phyloP scores from a whole-genome alignment of 345 rosid genomes.

The Dimocarpus longan region DNA sequence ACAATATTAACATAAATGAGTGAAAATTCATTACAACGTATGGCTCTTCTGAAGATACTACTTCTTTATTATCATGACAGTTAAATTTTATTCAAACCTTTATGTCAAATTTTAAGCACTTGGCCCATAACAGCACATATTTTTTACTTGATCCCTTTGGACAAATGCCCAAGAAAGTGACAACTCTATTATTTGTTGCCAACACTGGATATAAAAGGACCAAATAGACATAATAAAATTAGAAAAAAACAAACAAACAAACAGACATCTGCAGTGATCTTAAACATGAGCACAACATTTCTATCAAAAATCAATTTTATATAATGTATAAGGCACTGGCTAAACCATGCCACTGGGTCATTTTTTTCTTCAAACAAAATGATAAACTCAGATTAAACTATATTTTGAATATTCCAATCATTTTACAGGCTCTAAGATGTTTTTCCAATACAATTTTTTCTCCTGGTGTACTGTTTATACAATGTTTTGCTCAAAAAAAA shows the following conservation, averaged over 20 bases:
- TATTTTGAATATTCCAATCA: neutral
- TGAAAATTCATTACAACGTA: neutral
- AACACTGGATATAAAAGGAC: neutral
- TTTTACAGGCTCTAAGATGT: neutral
- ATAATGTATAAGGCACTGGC: neutral
- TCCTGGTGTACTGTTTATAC: neutral
- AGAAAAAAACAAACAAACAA: neutral
- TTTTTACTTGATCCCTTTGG: too few species aligned
- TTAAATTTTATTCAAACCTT: neutral
- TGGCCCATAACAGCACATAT: neutral
- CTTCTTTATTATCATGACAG: neutral
- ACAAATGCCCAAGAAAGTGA: neutral
- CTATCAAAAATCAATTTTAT: neutral
- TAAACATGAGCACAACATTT: neutral
- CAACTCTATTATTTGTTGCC: neutral
- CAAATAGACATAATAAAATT: neutral
- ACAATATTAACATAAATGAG: neutral
- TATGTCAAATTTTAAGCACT: neutral
- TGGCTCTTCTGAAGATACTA: neutral
- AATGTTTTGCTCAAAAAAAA: neutral
- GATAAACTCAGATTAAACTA: neutral
- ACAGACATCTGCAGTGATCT: neutral
- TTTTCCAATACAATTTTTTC: neutral
- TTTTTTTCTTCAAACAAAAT: neutral
- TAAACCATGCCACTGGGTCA: neutral